Conservation (phyloP, 2,329 filamentous ascomycete genomes). For the Fusarium foetens region DNA sequence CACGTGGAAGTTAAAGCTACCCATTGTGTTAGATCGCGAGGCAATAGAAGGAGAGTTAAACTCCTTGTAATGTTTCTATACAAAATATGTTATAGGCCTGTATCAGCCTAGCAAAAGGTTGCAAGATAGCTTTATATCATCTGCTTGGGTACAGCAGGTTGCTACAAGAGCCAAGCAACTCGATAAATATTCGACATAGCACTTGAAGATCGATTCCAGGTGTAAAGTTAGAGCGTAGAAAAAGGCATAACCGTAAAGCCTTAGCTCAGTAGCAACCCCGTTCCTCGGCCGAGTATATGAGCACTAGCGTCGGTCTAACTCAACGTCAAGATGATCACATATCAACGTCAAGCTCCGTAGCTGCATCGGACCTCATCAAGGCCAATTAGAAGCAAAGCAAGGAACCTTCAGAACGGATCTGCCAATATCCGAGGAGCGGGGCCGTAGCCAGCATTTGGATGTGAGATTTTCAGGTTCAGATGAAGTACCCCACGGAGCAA, state of each 20-base stretch:
- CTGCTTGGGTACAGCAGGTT: background rate
- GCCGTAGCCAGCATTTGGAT: background rate
- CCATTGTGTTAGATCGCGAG: accelerated
- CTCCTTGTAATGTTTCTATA: background rate
- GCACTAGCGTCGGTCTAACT: background rate
- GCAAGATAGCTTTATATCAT: too few relatives aligned
- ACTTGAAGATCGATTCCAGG: background rate
- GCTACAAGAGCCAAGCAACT: too few relatives aligned
- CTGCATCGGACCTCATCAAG: accelerated
- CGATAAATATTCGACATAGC: accelerated
- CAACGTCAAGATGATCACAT: background rate
- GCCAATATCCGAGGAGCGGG: background rate
- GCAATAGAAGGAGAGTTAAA: too few relatives aligned
- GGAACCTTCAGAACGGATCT: background rate
- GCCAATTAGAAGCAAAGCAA: background rate
- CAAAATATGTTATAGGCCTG: accelerated
- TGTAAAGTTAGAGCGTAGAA: accelerated
- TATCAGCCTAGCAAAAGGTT: background rate
- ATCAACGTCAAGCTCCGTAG: background rate
- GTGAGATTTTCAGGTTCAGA: background rate
- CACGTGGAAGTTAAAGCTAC: background rate
- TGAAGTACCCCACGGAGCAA: background rate
- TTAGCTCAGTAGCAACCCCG: background rate
- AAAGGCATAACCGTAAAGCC: accelerated
- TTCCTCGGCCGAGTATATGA: background rate